Evolutionary conservation across 306 rosid genomes (phyloP).

Genomic region (Oxytropis ochrocephala): DNA sequence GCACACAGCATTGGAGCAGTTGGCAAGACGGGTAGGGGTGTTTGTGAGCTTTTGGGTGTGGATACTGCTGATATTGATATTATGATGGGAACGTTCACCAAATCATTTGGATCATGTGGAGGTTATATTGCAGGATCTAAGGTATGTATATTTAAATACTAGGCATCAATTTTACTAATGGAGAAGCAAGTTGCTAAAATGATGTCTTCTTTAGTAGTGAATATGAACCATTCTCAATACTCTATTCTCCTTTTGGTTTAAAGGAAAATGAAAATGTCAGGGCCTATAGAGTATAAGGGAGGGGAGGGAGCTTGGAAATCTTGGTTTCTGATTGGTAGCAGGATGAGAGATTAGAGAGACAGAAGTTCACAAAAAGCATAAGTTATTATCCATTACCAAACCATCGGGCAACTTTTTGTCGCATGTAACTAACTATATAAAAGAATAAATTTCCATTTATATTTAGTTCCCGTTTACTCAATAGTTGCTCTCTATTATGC

Average conservation of each 20-base stretch:
- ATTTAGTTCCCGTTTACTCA: too few relatives aligned
- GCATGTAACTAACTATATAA: too few relatives aligned
- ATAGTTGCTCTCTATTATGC: too few relatives aligned
- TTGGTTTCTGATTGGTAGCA: not conserved
- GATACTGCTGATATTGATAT: constrained; percentile 79
- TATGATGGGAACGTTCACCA: constrained; percentile 98
- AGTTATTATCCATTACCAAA: too few relatives aligned
- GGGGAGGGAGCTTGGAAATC: not conserved
- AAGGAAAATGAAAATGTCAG: not conserved
- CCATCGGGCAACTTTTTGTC: too few relatives aligned
- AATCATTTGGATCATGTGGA: constrained; percentile 92
- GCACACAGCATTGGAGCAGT: constrained; percentile 98
- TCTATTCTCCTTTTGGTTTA: not conserved
- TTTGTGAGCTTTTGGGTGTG: constrained; percentile 85
- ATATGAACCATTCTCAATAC: not conserved
- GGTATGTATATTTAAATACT: constrained; percentile 34
- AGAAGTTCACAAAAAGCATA: too few relatives aligned
- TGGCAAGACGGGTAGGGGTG: constrained; percentile 62
- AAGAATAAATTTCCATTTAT: too few relatives aligned
- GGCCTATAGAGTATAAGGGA: not conserved
- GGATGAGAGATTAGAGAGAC: too few relatives aligned
- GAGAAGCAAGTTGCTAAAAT: not conserved
- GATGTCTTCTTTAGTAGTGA: not conserved
- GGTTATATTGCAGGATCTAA: constrained; percentile 92
- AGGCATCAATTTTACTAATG: not conserved